Evolutionary conservation across 768 basidiomycete species (phyloP).

Genomic region (Hysterangium stoloniferum): DNA sequence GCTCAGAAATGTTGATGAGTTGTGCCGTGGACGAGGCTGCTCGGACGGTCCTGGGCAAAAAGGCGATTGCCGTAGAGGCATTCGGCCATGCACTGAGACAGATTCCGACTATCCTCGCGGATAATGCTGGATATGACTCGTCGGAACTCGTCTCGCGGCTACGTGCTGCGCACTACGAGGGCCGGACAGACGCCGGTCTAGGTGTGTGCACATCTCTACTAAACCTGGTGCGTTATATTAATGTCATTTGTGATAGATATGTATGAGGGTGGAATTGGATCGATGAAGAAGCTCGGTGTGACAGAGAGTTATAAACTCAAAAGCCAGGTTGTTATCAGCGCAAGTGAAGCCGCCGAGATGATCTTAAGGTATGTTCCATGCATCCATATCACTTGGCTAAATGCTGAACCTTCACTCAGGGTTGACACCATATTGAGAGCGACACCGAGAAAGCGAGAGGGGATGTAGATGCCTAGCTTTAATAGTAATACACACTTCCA

Average conservation of each 20-base stretch:
- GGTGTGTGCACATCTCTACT: slow-evolving; percentile 40
- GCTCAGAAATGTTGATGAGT: slow-evolving; percentile 97
- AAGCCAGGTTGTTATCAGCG: slow-evolving; percentile 87
- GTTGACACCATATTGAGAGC: slow-evolving; percentile 90
- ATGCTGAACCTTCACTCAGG: slow-evolving; percentile 29
- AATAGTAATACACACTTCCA: no score
- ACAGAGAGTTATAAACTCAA: slow-evolving; percentile 99
- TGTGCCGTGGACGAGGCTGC: slow-evolving; percentile 89
- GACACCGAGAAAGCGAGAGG: slow-evolving; percentile 80
- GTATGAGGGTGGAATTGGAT: slow-evolving; percentile 76
- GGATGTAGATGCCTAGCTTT: no score
- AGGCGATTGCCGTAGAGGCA: slow-evolving; percentile 90
- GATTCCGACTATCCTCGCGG: slow-evolving; percentile 94
- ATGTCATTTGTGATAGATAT: slow-evolving; percentile 52
- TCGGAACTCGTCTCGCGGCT: slow-evolving; percentile 86
- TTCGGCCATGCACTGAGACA: slow-evolving; percentile 84
- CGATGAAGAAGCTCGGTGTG: slow-evolving; percentile 81
- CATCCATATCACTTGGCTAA: slow-evolving; percentile 1
- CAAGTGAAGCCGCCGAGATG: slow-evolving; percentile 97
- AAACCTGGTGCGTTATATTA: neutral
- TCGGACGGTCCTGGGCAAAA: slow-evolving; percentile 82
- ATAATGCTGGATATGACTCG: slow-evolving; percentile 98
- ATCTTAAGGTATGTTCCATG: slow-evolving; percentile 67
- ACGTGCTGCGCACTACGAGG: slow-evolving; percentile 91
- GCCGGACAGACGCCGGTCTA: slow-evolving; percentile 76